Evolutionary conservation across 768 basidiomycete species (phyloP).

Genomic region (Flagelloscypha sp.): DNA sequence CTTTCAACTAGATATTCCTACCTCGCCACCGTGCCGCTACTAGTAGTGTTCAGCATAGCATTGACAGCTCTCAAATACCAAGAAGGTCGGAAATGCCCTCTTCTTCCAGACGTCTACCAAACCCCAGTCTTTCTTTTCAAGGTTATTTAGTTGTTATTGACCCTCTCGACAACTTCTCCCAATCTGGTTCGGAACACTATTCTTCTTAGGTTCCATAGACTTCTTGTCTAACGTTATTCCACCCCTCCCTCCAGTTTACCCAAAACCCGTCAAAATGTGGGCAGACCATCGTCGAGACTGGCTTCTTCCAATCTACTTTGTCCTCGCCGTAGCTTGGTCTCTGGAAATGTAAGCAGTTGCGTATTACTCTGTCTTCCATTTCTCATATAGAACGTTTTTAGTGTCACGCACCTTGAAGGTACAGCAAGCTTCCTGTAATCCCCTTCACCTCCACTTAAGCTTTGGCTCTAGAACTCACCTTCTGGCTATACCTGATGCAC

Average conservation of each 20-base stretch:
- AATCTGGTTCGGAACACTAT: too few relatives aligned
- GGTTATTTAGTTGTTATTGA: conserved; percentile 7
- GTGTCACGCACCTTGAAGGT: conserved; percentile 81
- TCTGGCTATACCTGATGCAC: conserved; percentile 78
- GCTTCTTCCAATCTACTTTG: conserved; percentile 63
- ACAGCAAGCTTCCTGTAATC: conserved; percentile 4
- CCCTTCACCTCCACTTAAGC: conserved; percentile 1
- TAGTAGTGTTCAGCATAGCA: conserved; percentile 55
- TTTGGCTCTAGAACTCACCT: conserved; percentile 56
- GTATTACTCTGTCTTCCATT: conserved; percentile 4
- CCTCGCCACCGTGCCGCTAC: conserved; percentile 56
- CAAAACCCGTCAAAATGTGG: conserved; percentile 52
- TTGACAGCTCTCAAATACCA: conserved; percentile 61
- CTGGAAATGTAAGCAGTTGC: conserved; percentile 57
- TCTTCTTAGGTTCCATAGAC: too few relatives aligned
- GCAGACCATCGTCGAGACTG: conserved; percentile 32
- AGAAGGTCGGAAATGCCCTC: conserved; percentile 44
- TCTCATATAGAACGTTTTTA: conserved; percentile 18
- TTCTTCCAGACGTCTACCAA: conserved; percentile 21
- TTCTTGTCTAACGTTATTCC: conserved; percentile 5
- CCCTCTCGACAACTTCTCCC: conserved; percentile 1
- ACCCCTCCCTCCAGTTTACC: conserved; percentile 38
- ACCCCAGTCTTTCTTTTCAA: conserved; percentile 19
- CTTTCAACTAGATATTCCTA: conserved; percentile 58
- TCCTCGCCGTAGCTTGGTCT: conserved; percentile 67